Evolutionary conservation across 441 rosid species (phyloP).

Genomic region (Adansonia rubrostipa): DNA sequence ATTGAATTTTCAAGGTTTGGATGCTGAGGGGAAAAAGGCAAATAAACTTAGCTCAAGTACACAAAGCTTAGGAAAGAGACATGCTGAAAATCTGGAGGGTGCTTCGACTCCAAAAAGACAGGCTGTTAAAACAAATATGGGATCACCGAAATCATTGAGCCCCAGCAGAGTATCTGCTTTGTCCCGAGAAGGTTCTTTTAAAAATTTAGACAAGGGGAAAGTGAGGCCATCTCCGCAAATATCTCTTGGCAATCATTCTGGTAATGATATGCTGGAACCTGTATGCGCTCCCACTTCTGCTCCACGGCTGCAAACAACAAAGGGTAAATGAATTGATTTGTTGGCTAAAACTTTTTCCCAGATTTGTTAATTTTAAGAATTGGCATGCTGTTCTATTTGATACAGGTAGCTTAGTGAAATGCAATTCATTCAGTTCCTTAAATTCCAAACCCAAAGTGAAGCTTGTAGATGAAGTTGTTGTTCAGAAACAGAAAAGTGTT

Average conservation of each 20-base stretch:
- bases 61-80: constrained; percentile 60
- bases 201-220: constrained; percentile 71
- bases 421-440: constrained; percentile 69
- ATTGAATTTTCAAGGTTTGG: constrained; percentile 46
- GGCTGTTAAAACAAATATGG: constrained; percentile 58
- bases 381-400: constrained; percentile 22
- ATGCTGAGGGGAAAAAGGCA: constrained; percentile 54
- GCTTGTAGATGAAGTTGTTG: constrained; percentile 64
- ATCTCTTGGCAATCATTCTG: constrained; percentile 45
- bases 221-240: constrained; percentile 51
- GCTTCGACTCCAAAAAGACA: constrained; percentile 60
- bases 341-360: constrained; percentile 24
- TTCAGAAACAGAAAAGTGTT: constrained; percentile 57
- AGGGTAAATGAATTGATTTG: constrained; percentile 52
- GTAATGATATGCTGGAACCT: constrained; percentile 50
- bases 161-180: constrained; percentile 51
- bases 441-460: constrained; percentile 71
- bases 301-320: constrained; percentile 55
- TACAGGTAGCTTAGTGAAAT: constrained; percentile 74
- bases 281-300: constrained; percentile 50
- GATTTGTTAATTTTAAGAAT: constrained; percentile 1
- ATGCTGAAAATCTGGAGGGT: constrained; percentile 55
- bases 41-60: constrained; percentile 35
- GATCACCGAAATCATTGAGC: constrained; percentile 65
- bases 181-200: constrained; percentile 73